These are phyloP conservation scores for Graphilbum fragrans DNA, from an alignment of 2,329 filamentous ascomycete species.

Conservation along the genomic window DNA sequence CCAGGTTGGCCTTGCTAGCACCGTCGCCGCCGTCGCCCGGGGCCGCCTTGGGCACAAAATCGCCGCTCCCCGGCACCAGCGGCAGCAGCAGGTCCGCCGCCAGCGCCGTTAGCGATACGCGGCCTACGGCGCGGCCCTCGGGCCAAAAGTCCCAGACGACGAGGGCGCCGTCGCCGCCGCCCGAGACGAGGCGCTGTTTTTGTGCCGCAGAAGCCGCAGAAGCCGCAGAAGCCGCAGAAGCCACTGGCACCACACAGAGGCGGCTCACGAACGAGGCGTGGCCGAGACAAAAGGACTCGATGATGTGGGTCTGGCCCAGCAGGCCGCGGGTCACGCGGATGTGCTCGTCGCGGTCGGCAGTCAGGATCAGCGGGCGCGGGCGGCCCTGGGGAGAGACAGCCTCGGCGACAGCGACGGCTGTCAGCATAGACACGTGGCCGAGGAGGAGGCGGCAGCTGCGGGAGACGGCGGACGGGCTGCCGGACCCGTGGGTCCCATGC, in stretches of 20 bases:
- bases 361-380: conserved; percentile 36
- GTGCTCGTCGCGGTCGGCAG: conserved; percentile 52
- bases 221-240: neutral
- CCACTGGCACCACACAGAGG: conserved; percentile 46
- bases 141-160: conserved; percentile 71
- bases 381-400: conserved; percentile 16
- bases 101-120: conserved; percentile 42
- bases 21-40: neutral
- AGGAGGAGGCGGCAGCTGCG: conserved; percentile 45
- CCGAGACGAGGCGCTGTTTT: conserved; percentile 70
- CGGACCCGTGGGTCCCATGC: too few relatives aligned
- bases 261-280: conserved; percentile 76
- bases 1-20: conserved; percentile 21
- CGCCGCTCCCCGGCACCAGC: too few relatives aligned
- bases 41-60: too few relatives aligned
- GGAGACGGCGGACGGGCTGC: conserved; percentile 16
- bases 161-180: conserved; percentile 71
- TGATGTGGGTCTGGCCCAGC: conserved; percentile 62
- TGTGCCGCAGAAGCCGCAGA: too few relatives aligned
- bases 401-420: conserved; percentile 50
- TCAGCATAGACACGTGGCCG: conserved; percentile 92
- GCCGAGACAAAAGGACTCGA: conserved; percentile 80
- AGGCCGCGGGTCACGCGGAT: conserved; percentile 75
- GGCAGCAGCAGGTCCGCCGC: conserved; percentile 21
- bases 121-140: conserved; percentile 38